phyloP scores from a whole-genome alignment of 495 filamentous ascomycete species.

The Clohesyomyces aquaticus region DNA sequence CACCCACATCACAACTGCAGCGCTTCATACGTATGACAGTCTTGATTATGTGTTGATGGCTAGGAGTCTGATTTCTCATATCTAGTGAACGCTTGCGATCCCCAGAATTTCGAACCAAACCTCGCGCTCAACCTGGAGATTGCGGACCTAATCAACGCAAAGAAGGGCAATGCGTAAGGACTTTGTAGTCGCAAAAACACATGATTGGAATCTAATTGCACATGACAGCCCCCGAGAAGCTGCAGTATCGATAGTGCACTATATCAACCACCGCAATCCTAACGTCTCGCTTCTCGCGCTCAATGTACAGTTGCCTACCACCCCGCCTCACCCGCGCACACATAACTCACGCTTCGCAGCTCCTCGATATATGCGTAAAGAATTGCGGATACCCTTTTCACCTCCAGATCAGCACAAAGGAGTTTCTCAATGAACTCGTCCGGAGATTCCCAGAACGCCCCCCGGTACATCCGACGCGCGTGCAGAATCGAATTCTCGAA shows the following conservation, averaged over 20 bases:
- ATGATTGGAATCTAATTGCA: constrained; percentile 2
- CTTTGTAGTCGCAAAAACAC: neutral
- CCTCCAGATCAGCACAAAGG: constrained; percentile 96
- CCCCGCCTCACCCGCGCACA: neutral
- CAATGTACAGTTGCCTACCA: constrained; percentile 40
- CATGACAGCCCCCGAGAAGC: constrained; percentile 79
- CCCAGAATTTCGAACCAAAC: constrained; percentile 96
- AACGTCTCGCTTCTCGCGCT: constrained; percentile 92
- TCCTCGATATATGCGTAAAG: constrained; percentile 98
- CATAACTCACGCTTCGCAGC: constrained; percentile 52
- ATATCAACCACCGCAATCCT: constrained; percentile 93
- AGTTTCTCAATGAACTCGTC: constrained; percentile 98
- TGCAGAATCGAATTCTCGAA: constrained; percentile 91
- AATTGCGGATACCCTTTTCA: constrained; percentile 99
- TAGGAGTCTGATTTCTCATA: constrained; percentile 23
- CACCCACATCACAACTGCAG: constrained; percentile 81
- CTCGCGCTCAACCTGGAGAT: constrained; percentile 97
- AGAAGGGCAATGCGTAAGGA: constrained; percentile 88
- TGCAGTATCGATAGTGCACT: constrained; percentile 88
- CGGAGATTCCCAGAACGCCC: constrained; percentile 94
- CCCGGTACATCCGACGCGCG: constrained; percentile 78
- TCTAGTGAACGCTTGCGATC: constrained; percentile 85
- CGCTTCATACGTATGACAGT: constrained; percentile 77
- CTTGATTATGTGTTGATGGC: no score
- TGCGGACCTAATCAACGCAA: constrained; percentile 92